Evolutionary conservation across 352 stramenopile species (phyloP).

Genomic region (Globisporangium recalcitrans): DNA sequence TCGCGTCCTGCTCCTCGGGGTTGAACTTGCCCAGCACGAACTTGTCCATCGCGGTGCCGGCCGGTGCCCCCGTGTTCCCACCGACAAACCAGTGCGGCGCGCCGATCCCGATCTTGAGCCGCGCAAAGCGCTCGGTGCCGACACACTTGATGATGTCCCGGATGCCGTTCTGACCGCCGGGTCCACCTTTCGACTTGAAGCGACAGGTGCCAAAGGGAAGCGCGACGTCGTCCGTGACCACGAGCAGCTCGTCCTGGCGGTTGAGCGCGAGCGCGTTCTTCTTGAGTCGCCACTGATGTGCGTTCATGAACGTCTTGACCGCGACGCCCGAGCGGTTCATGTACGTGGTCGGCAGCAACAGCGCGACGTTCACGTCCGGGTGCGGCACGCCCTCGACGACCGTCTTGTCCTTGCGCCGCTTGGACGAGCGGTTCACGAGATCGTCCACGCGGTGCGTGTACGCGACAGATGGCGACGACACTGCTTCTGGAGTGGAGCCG

Average conservation of each 20-base stretch:
- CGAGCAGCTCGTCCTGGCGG: slow-evolving; percentile 80
- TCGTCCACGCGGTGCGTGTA: slow-evolving; percentile 55
- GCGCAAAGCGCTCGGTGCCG: slow-evolving; percentile 73
- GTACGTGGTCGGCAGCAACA: slow-evolving; percentile 73
- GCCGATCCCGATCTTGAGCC: slow-evolving; percentile 77
- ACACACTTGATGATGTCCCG: slow-evolving; percentile 84
- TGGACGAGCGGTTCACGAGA: slow-evolving; percentile 70
- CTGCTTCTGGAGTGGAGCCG: background rate
- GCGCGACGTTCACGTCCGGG: slow-evolving; percentile 62
- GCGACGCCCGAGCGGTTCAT: slow-evolving; percentile 84
- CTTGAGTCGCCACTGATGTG: slow-evolving; percentile 78
- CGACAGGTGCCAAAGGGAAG: slow-evolving; percentile 77
- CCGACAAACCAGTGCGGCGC: slow-evolving; percentile 72
- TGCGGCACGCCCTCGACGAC: slow-evolving; percentile 69
- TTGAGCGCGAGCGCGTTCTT: slow-evolving; percentile 76
- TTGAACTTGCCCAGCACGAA: slow-evolving; percentile 77
- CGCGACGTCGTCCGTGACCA: slow-evolving; percentile 76
- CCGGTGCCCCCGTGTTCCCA: slow-evolving; percentile 55
- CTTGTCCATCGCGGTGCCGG: slow-evolving; percentile 80
- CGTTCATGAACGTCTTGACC: slow-evolving; percentile 75
- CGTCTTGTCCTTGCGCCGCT: slow-evolving; percentile 72
- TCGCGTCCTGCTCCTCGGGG: slow-evolving; percentile 69
- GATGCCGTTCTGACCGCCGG: slow-evolving; percentile 78
- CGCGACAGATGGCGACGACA: too few species aligned
- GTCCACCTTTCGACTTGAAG: slow-evolving; percentile 75